Evolutionary conservation across 208 protist species (phyloP), one percentile per base, ranked within the genome.

Genomic region (Acanthamoeba castellanii): DNA sequence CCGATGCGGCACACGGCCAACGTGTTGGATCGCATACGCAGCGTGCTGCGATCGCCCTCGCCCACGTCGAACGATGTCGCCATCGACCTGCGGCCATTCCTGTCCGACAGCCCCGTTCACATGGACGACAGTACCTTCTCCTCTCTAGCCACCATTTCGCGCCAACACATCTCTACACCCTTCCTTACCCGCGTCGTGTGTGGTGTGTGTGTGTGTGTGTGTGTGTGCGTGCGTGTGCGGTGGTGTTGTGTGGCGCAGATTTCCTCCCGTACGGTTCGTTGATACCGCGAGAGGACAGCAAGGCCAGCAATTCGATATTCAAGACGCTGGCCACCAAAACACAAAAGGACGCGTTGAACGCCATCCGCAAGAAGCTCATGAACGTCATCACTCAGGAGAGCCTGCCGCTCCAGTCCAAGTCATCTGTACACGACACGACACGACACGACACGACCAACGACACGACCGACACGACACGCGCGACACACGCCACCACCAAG

Each of bases 281-380:
- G 37, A 82, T 82, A 14, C 72, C 72, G 7, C 72, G 72, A 7
- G 72, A 82, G 14, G 72, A 34, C 72, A 9, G 27, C 72, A 82
- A 82, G 18, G 72, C 37, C 72, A 82, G 72, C 72, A 42, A 82
- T 22, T 82, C 72, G 14, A 82, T 82, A 27, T 52, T 82, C 37
- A 82, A 82, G 37, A n/a, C 72, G 34, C 72, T 82, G 27, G 72
- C 72, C 42, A 82, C 72, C 32, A 82, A 82, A 18, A 20, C 72
- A 34, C 72, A 82, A 50, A 82, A 82, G 32, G 82, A 89, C 27
- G 55, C 52, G 0, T 42, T 89, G 82, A 89, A 89, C 50, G 42
- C 82, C 20, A 37, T 89, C 27, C 47, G 82, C 27, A 57, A 89
- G 82, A 57, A 66, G 82, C 50, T 89, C n/a, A 89, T 89, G 52